Evolutionary conservation across 331 rosid genomes (phyloP).

Genomic region (Quercus lobata): DNA sequence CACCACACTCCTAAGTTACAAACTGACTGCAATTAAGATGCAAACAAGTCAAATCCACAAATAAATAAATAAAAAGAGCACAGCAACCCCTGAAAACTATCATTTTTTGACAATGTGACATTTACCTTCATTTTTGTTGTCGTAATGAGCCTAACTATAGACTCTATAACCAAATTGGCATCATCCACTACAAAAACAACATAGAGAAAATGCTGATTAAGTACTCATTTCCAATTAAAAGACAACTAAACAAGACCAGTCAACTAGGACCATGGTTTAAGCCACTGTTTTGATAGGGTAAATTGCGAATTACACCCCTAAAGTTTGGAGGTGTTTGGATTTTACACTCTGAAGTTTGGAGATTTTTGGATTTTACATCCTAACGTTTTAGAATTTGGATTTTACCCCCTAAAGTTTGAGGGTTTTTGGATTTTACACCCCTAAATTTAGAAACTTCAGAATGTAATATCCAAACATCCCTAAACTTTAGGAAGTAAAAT

Average conservation of each 20-base stretch:
- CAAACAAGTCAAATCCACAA: not conserved
- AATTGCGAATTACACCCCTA: conserved; percentile 27
- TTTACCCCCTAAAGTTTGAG: too few relatives aligned
- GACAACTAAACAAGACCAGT: not conserved
- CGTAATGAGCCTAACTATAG: conserved; percentile 52
- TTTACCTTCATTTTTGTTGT: conserved; percentile 66
- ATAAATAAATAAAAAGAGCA: conserved; percentile 13
- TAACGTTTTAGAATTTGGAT: too few relatives aligned
- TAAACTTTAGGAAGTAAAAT: too few relatives aligned
- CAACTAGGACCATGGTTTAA: not conserved
- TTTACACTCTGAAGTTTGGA: too few relatives aligned
- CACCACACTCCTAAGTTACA: conserved; percentile 93
- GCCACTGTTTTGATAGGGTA: conserved; percentile 40
- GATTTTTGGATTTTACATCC: too few relatives aligned
- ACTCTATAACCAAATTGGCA: conserved; percentile 43
- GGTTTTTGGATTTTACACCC: too few relatives aligned
- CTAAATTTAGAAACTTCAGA: too few relatives aligned
- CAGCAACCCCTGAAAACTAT: not conserved
- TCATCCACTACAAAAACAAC: conserved; percentile 49
- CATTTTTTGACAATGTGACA: not conserved
- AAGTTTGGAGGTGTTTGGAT: too few relatives aligned
- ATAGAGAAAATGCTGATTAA: not conserved
- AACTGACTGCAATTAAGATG: conserved; percentile 51
- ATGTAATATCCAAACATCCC: too few relatives aligned
- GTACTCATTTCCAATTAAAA: too few relatives aligned